Percentiles rank a stretch among this genome's conserved stretches.
Evolutionary conservation across 352 stramenopile species (phyloP).

Genomic region (Pythium plurisporium): DNA sequence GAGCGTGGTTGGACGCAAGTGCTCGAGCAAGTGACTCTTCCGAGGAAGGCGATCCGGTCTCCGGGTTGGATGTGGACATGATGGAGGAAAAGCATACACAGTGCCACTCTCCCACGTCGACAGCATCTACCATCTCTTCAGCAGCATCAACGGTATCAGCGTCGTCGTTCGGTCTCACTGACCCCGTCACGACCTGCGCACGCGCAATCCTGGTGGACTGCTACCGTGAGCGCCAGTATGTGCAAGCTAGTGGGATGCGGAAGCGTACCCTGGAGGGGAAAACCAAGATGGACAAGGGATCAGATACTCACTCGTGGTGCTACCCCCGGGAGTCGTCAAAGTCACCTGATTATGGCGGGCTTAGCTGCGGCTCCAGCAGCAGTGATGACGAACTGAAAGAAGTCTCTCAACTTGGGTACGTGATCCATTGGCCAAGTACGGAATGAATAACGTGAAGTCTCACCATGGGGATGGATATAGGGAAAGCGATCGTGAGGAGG

Average conservation of each 20-base stretch:
- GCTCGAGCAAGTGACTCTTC: not conserved
- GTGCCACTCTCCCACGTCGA: conserved; percentile 35
- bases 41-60: not conserved
- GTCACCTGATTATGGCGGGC: conserved; percentile 30
- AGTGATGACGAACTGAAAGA: conserved; percentile 81
- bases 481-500: conserved; percentile 36
- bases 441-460: not conserved
- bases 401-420: conserved; percentile 52
- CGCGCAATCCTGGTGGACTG: conserved; percentile 68
- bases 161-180: conserved; percentile 35
- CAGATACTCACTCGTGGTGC: conserved; percentile 32
- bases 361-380: conserved; percentile 41
- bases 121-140: conserved; percentile 32
- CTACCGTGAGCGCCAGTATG: conserved; percentile 43
- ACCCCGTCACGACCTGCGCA: conserved; percentile 58
- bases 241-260: conserved; percentile 47
- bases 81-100: conserved; percentile 14
- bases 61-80: conserved; percentile 20
- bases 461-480: conserved; percentile 16
- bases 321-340: conserved; percentile 29
- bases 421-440: not conserved
- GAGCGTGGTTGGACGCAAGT: conserved; percentile 4
- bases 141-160: conserved; percentile 36
- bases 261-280: conserved; percentile 68
- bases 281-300: conserved; percentile 28